Base-by-base conservation (phyloP, 75 land plant species). In the Ceratopteris richardii region DNA sequence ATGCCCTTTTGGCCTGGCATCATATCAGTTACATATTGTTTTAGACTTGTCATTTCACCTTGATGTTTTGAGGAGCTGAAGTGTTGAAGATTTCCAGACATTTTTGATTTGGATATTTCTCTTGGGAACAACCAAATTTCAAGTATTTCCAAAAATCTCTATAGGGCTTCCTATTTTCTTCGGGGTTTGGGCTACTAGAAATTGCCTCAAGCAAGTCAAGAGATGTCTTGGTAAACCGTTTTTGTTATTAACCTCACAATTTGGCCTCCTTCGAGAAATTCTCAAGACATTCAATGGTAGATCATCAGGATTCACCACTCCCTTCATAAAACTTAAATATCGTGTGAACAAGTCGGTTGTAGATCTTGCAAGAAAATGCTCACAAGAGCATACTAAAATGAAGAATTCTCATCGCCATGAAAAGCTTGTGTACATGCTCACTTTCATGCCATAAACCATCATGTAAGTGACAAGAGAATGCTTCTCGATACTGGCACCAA, bases 251-350 rank as follows among this genome's bases (percentile, higher is more conserved):
- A 84, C 54, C 97, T 76, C 33, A 94, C 96, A 62, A 90, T 81
- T 4, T 90, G 87, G 54, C 96, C 86, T 67, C 86, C 88, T 64
- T 92, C 97, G 53, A 95, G 86, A 22, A 95, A 81, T 57, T 95
- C 99, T 62, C 99, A 97, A 95, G 7, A 95, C 99, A 77, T 95
- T 95, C 55, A 95, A 75, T 11, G 99, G 99, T 31, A 95, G 78
- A 64, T 95, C 99, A 61, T 87, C 90, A 29, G 99, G 90, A 62
- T 95, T 97, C 37, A 95, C 97, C 53, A 95, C 90, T 70, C 99
- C 99, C 66, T 82, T 95, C 51, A 95, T 75, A 56, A 95, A 95
- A 52, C 92, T 80, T 50, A 95, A 57, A 60, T 95, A 95, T 22
- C 82, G 78, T 31, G 99, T 97, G 63, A 95, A 95, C 99, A n/a